phyloP scores from a whole-genome alignment of 2,329 filamentous ascomycete species.

The Pezicula carpinea region DNA sequence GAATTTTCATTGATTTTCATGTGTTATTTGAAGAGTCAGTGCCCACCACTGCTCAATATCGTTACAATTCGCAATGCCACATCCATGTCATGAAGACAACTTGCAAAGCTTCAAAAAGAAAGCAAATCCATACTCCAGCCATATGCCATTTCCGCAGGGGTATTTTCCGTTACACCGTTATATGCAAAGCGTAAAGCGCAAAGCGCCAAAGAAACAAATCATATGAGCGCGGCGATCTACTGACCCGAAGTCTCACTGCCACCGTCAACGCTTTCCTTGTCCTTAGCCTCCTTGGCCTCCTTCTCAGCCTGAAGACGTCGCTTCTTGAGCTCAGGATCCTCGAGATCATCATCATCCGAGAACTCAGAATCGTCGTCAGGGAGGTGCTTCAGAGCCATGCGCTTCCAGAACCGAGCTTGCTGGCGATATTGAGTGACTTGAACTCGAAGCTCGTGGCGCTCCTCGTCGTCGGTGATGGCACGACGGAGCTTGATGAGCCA shows the following conservation, averaged over 20 bases:
- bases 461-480: constrained; percentile 51
- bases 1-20: too few species aligned
- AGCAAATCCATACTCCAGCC: too few species aligned
- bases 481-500: constrained; percentile 52
- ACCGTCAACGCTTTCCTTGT: constrained; percentile 12
- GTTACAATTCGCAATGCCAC: too few species aligned
- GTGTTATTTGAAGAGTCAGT: too few species aligned
- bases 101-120: too few species aligned
- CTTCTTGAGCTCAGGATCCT: constrained; percentile 57
- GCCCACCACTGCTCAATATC: too few species aligned
- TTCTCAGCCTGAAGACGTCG: constrained; percentile 28
- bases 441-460: constrained; percentile 48
- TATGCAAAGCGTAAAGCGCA: too few species aligned
- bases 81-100: too few species aligned
- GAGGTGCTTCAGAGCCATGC: constrained; percentile 58
- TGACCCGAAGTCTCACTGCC: neutral
- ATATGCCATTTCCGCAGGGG: too few species aligned
- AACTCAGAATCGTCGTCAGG: constrained; percentile 52
- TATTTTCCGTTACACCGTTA: too few species aligned
- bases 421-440: constrained; percentile 49
- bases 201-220: too few species aligned
- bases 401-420: constrained; percentile 62
- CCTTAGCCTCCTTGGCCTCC: constrained; percentile 13
- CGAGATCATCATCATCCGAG: constrained; percentile 61
- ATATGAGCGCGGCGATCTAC: too few species aligned